A percentile compares a stretch with the other conserved stretches of the same genome.
phyloP scores from a whole-genome alignment of 2,329 filamentous ascomycete species.

The Cytospora piceae region DNA sequence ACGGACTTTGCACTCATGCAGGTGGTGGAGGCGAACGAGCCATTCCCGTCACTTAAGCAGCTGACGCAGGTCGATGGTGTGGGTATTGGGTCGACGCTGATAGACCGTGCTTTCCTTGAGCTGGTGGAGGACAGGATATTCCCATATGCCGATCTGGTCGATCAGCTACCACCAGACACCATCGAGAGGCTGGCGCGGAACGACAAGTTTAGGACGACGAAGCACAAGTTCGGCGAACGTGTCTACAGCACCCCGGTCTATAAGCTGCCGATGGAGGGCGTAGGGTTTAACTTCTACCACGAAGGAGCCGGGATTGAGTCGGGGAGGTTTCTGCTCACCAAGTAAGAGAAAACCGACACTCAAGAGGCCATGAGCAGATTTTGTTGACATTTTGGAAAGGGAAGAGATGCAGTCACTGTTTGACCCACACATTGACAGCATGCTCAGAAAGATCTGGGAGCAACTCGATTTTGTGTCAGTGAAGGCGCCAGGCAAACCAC shows the following conservation, averaged over 20 bases:
- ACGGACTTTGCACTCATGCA: slow-evolving; percentile 51
- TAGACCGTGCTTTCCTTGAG: slow-evolving; percentile 47
- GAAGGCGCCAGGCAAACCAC: slow-evolving; percentile 37
- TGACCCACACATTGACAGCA: slow-evolving; percentile 46
- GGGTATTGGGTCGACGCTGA: slow-evolving; percentile 50
- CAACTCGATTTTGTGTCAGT: slow-evolving; percentile 46
- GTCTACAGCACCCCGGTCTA: slow-evolving; percentile 47
- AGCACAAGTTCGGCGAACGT: slow-evolving; percentile 50
- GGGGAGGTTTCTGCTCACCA: slow-evolving; percentile 46
- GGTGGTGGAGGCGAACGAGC: slow-evolving; percentile 38
- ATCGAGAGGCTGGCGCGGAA: slow-evolving; percentile 44
- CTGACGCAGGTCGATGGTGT: slow-evolving; percentile 47
- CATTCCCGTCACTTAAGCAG: slow-evolving; percentile 37
- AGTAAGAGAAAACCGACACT: slow-evolving; percentile 36
- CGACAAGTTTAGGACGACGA: slow-evolving; percentile 44
- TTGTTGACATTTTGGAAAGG: slow-evolving; percentile 34
- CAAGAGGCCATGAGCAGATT: slow-evolving; percentile 4
- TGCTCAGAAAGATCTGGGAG: slow-evolving; percentile 44
- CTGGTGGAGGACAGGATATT: slow-evolving; percentile 45
- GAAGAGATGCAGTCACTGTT: slow-evolving; percentile 49
- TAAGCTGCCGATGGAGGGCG: slow-evolving; percentile 49
- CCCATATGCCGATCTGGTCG: slow-evolving; percentile 41
- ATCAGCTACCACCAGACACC: slow-evolving; percentile 43
- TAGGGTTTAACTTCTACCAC: slow-evolving; percentile 46
- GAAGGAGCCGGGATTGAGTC: slow-evolving; percentile 43